These are phyloP conservation scores for Neoascochyta sp. DNA, from an alignment of 2,329 filamentous ascomycete genomes.

Conservation along the genomic window DNA sequence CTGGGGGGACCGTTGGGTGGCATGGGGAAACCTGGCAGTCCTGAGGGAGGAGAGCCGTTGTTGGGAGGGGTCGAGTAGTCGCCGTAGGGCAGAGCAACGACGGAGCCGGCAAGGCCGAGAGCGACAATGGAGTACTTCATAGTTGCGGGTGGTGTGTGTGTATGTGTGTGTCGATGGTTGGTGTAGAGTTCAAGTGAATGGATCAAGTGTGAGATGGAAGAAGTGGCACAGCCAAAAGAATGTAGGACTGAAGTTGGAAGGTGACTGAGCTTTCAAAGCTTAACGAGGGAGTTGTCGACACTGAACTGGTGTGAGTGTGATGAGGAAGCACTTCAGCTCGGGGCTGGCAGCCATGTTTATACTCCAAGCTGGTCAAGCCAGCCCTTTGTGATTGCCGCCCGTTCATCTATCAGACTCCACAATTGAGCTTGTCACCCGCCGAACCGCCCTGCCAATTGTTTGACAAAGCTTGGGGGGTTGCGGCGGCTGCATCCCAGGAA, in stretches of 20 bases:
- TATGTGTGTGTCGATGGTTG: background rate
- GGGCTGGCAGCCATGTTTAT: slow-evolving; percentile 10
- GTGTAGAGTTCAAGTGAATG: slow-evolving; percentile 1
- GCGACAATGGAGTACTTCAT: slow-evolving; percentile 24
- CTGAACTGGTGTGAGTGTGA: slow-evolving; percentile 11
- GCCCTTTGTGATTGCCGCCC: slow-evolving; percentile 8
- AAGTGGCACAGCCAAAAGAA: slow-evolving; percentile 16
- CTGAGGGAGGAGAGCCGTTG: slow-evolving; percentile 5
- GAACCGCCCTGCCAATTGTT: slow-evolving; percentile 8
- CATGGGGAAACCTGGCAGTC: slow-evolving; percentile 3
- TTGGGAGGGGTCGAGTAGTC: slow-evolving; percentile 9
- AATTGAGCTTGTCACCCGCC: slow-evolving; percentile 2
- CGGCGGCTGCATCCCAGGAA: slow-evolving; percentile 4
- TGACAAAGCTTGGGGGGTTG: slow-evolving; percentile 7
- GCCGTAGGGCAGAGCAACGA: slow-evolving; percentile 11
- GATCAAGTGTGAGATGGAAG: slow-evolving; percentile 4
- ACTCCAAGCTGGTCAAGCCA: slow-evolving; percentile 3
- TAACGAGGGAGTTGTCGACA: slow-evolving; percentile 8
- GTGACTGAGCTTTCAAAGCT: slow-evolving; percentile 8
- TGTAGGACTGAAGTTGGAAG: slow-evolving; percentile 9
- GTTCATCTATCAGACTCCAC: slow-evolving; percentile 10
- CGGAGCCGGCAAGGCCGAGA: slow-evolving; percentile 20
- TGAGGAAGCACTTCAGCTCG: slow-evolving; percentile 2
- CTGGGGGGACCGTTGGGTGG: slow-evolving; percentile 5
- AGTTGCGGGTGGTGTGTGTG: no score